Evolutionary conservation across 306 rosid species (phyloP), one percentile per base, ranked within the genome.

Genomic region (Arachis hypogaea): DNA sequence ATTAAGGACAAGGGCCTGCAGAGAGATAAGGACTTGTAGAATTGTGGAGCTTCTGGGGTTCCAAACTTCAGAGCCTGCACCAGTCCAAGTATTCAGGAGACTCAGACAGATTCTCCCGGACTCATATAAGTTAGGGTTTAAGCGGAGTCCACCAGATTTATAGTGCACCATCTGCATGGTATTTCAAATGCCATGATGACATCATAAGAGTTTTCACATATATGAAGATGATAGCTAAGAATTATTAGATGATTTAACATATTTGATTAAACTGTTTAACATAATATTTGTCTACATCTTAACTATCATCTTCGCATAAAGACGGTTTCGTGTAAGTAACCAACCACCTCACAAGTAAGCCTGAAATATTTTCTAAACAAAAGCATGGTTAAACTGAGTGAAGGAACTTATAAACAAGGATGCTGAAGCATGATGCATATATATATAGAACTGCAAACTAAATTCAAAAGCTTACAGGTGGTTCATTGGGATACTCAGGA

Each of bases 31-130:
- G 81, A 95, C 88, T 75, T 95, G 99, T 71, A 95, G 98, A 77
- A 92, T 78, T 30, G 92, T 88, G 56, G 97, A 91, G 81, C 81
- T 76, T 81, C 80, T 86, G 9, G 97, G 92, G 81, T 83, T 88
- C 99, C 99, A 95, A 79, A 90, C 92, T 85, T 95, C 99, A 49
- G 82, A 84, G 61, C 91, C 88, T 0, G 88, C 75, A 56, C 99
- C 99, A 2, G 88, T 81, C 99, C 98, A 95, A 8, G 99, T 95
- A 62, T 95, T 95, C 7, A 95, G 92, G 49, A 95, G 93, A 73
- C 99, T 92, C 67, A 95, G 86, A 74, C 99, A 95, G 83, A 95
- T 95, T 83, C 82, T 92, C 59, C 99, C 99, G 9, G 99, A 92
- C 78, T 95, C 99, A 4, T 92, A 95, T 84, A 94, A 73, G 82